Percentiles rank a stretch among this genome's conserved stretches.
Conservation (phyloP, 805 yeast species). For the Grigorovia humatica region DNA sequence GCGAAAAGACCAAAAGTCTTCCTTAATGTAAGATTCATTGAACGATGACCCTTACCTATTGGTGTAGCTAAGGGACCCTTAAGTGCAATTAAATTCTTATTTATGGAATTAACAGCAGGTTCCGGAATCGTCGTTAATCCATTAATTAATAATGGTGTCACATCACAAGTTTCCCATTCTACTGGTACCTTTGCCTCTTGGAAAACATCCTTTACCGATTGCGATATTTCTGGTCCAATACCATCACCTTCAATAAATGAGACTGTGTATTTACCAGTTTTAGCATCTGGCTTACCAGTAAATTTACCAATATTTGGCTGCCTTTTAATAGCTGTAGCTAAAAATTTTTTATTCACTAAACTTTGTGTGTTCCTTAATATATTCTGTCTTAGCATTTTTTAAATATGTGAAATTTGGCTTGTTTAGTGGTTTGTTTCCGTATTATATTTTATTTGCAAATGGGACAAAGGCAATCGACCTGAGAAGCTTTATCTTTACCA, state of each 20-base stretch:
- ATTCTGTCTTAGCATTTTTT: conserved; percentile 29
- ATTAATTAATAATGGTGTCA: conserved; percentile 82
- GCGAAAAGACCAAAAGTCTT: conserved; percentile 95
- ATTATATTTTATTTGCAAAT: too few species aligned
- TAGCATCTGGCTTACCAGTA: conserved; percentile 28
- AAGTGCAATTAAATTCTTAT: conserved; percentile 86
- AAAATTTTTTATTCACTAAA: conserved; percentile 4
- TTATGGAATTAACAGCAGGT: conserved; percentile 84
- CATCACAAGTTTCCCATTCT: conserved; percentile 95
- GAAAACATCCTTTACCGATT: conserved; percentile 87
- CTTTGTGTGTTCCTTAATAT: conserved; percentile 3
- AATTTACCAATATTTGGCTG: conserved; percentile 28
- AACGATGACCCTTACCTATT: conserved; percentile 96
- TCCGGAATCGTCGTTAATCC: conserved; percentile 92
- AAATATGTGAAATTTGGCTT: conserved; percentile 50
- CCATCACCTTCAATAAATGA: conserved; percentile 98
- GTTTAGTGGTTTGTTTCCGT: too few species aligned
- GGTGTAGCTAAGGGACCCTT: conserved; percentile 99
- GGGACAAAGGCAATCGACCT: too few species aligned
- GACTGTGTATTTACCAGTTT: conserved; percentile 82
- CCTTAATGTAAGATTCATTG: conserved; percentile 93
- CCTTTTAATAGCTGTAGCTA: conserved; percentile 12
- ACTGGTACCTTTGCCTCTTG: conserved; percentile 92
- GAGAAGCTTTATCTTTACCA: too few species aligned
- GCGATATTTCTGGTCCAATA: conserved; percentile 91